Evolutionary conservation across 2,329 filamentous ascomycete species (phyloP), one percentile per base, ranked within the genome.

Genomic region (Ilyonectria destructans): DNA sequence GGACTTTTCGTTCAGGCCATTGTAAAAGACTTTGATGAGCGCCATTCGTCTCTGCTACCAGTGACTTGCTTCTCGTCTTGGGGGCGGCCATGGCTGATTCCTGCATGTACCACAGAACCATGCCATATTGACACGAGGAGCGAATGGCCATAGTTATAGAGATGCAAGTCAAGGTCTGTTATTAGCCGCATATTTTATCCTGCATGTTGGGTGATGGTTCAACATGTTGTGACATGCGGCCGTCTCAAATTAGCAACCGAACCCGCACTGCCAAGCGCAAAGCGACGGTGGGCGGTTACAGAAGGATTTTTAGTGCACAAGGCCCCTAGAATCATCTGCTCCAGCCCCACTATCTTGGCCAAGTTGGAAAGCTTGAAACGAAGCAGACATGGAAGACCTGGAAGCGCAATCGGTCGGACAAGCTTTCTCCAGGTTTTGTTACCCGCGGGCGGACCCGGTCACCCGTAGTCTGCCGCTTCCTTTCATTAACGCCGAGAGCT

Each of bases 161-260:
- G 13, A 45, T 33, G 6, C n/a, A 12, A 23, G 6, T 23, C 10
- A 15, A 1, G 13, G 43, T 4, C 19, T 46, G 37, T 19, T 13
- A 3, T 19, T 37, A 48, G 23, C 49, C 48, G 17, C 6, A n/a
- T n/a, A 31, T 37, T 29, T 23, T 8, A 2, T 49, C 29, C 40
- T 61, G 63, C 63, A 60, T 65, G 45, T 65, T 57, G 57, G 51
- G 61, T 57, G 57, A 40, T 57, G 31, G 48, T n/a, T 33, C 33
- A 35, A 54, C 51, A 37, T 46, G 19, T 1, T 33, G 31, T 33
- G 2, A 33, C 31, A 33, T 33, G 21, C 45, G 9, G 9, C 4
- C 10, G 12, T n/a, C 51, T 21, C 31, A 19, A 54, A 54, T 35
- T 54, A 35, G 51, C 31, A 54, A 9, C 51, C n/a, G 6, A 49